Conservation (phyloP, 75 land plant genomes). For the Selaginella moellendorffii region DNA sequence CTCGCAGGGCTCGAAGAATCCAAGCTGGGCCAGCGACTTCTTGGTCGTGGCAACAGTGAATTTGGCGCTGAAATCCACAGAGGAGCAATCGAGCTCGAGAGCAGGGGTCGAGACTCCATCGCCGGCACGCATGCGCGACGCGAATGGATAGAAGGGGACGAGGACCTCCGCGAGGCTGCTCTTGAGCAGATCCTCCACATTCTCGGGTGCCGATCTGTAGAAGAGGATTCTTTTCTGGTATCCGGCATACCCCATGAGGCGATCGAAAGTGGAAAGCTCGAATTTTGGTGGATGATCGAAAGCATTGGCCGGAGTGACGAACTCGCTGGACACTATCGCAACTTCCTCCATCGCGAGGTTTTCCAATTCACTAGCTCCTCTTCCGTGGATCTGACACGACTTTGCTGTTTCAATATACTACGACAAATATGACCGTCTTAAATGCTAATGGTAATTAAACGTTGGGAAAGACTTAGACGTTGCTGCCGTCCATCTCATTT, state of each 20-base stretch:
- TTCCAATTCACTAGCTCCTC: too few relatives aligned
- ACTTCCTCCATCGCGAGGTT: not conserved
- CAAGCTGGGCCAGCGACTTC: not conserved
- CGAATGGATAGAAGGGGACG: not conserved
- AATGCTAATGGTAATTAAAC: too few relatives aligned
- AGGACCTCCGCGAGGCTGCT: not conserved
- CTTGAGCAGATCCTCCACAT: not conserved
- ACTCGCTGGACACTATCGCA: not conserved
- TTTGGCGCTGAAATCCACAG: not conserved
- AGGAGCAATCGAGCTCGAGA: not conserved
- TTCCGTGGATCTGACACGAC: too few relatives aligned
- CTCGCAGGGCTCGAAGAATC: not conserved
- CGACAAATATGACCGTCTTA: too few relatives aligned
- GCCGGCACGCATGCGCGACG: not conserved
- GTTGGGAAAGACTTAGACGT: too few relatives aligned
- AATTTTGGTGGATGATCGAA: not conserved
- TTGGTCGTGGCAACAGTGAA: not conserved
- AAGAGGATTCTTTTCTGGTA: constrained; percentile 5
- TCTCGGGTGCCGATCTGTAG: not conserved
- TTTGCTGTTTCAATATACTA: too few relatives aligned
- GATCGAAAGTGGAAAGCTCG: not conserved
- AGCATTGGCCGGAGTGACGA: not conserved
- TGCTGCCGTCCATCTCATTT: too few relatives aligned
- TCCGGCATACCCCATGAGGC: not conserved
- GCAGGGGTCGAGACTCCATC: not conserved